A percentile compares a stretch with the other conserved stretches of the same genome.
Conservation (phyloP, 768 basidiomycete genomes). For the Pleurotus djamor region DNA sequence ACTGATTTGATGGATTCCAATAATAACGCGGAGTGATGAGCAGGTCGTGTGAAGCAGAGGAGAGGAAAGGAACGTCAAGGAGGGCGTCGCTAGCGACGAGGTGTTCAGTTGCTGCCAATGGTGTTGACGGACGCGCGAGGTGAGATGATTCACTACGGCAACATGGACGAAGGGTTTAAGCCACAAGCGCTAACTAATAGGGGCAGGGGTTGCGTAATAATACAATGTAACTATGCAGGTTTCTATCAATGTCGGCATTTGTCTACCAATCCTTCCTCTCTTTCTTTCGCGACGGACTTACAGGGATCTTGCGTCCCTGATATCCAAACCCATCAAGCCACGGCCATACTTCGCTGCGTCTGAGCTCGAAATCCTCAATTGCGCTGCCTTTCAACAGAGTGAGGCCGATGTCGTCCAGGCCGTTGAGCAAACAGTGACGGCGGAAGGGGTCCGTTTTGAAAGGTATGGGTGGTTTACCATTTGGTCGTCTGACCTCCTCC, state of each 20-base stretch:
- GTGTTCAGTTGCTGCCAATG: neutral
- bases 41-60: neutral
- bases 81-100: neutral
- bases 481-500: slow-evolving; percentile 69
- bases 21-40: neutral
- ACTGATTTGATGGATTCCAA: neutral
- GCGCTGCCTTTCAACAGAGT: slow-evolving; percentile 76
- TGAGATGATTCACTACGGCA: neutral
- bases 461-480: slow-evolving; percentile 57
- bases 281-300: slow-evolving; percentile 32
- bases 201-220: no score
- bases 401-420: slow-evolving; percentile 94
- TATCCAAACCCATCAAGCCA: slow-evolving; percentile 98
- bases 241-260: neutral
- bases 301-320: slow-evolving; percentile 72
- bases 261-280: slow-evolving; percentile 73
- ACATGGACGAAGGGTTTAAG: neutral
- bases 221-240: no score
- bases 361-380: slow-evolving; percentile 82
- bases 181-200: neutral
- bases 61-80: neutral
- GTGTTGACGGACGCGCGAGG: neutral
- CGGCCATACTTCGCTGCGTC: slow-evolving; percentile 79
- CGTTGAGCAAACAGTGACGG: slow-evolving; percentile 91
- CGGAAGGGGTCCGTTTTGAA: slow-evolving; percentile 92